Evolutionary conservation across 1,139 yeast species (phyloP), one percentile per base, ranked within the genome.

Genomic region (Kazachstania sp.): DNA sequence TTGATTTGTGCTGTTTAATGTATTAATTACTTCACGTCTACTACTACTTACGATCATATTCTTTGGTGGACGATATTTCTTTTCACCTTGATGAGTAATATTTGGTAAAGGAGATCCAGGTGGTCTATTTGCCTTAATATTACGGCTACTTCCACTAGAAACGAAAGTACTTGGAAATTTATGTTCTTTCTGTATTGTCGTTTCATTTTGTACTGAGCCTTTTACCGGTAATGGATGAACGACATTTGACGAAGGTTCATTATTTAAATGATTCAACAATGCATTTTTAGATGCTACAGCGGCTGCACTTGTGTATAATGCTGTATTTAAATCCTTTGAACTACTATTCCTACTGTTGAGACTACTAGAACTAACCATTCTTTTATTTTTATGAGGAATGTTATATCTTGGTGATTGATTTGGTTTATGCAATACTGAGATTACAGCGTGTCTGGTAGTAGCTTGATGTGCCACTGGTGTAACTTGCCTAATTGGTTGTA

Each of bases 21-120:
- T 50, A 39, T 58, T 54, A 19, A 63, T 46, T 4, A 61, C 65
- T 39, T 62, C 66, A 44, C 54, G 59, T n/a, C 66, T 54, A 41
- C 66, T 61, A 49, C 66, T 62, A 37, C 64, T 62, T 23, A 62
- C 57, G 8, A 62, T 56, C 60, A 63, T 58, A 41, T 58, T 56
- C 20, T 52, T 53, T 12, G 64, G 60, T 9, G 51, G 53, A 16
- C 47, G 47, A 34, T 55, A 55, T 38, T 49, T 54, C 39, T 47
- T 47, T 15, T 45, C 45, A 15, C 41, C 15, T 12, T 26, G 15
- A n/a, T 31, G 37, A 12, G 40, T 34, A 9, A 44, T 28, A n/a
- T 38, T 45, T 9, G 51, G 36, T 9, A 41, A 31, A n/a, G 30
- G 37, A 7, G 49, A 35, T 30, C 39, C 41, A 11, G 48, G 39